phyloP scores from a whole-genome alignment of 768 basidiomycete genomes.

The Boletus tylopilopsis region DNA sequence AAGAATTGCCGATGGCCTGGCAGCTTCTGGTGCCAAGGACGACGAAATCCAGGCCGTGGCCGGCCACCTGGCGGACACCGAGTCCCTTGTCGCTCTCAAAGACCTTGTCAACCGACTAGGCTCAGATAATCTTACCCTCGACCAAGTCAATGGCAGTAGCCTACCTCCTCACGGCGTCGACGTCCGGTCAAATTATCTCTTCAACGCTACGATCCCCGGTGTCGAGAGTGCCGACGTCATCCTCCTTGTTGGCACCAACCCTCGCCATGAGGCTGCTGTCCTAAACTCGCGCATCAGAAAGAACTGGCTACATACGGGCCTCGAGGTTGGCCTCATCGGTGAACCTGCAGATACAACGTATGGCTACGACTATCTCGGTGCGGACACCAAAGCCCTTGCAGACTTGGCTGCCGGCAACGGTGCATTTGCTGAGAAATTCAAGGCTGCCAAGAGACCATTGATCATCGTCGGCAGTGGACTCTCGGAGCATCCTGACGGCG shows the following conservation, averaged over 20 bases:
- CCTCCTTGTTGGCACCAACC: constrained; percentile 93
- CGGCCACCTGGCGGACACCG: constrained; percentile 90
- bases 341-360: constrained; percentile 90
- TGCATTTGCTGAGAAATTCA: constrained; percentile 81
- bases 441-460: constrained; percentile 83
- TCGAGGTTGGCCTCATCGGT: constrained; percentile 88
- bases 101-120: constrained; percentile 91
- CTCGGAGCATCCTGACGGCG: constrained; percentile 80
- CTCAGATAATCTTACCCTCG: constrained; percentile 88
- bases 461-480: constrained; percentile 91
- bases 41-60: constrained; percentile 96
- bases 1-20: constrained; percentile 75
- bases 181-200: constrained; percentile 92
- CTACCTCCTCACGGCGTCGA: constrained; percentile 81
- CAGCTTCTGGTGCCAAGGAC: constrained; percentile 73
- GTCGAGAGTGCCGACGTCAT: constrained; percentile 91
- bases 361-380: constrained; percentile 88
- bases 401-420: constrained; percentile 77
- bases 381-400: constrained; percentile 67
- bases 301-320: constrained; percentile 83
- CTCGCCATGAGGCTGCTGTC: constrained; percentile 94
- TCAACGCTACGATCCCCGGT: constrained; percentile 89
- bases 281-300: constrained; percentile 96
- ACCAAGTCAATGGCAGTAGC: constrained; percentile 64
- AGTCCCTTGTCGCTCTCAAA: constrained; percentile 89